A percentile compares a stretch with the other conserved stretches of the same genome.
Conservation (phyloP, 2,329 filamentous ascomycete species). For the Colletotrichum agaves region DNA sequence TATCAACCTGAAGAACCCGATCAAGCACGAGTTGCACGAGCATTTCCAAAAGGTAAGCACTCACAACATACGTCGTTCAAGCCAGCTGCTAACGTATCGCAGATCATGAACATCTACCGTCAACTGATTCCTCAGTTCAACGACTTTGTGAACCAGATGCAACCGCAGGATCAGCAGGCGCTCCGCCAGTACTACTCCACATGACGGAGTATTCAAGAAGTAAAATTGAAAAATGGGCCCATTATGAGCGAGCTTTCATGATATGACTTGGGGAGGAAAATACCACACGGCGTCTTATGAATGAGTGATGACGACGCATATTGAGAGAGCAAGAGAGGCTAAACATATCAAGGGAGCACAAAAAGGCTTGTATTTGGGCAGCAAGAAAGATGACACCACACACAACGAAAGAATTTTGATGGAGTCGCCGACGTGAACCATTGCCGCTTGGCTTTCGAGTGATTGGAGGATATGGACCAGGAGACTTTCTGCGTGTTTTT, state of each 20-base stretch:
- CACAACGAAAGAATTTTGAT: slow-evolving; percentile 24
- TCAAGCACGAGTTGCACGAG: slow-evolving; percentile 73
- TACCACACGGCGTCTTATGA: slow-evolving; percentile 33
- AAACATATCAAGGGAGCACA: slow-evolving; percentile 34
- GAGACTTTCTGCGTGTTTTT: not conserved
- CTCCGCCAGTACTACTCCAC: slow-evolving; percentile 59
- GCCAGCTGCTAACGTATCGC: slow-evolving; percentile 35
- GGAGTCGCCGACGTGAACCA: slow-evolving; percentile 25
- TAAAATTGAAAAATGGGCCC: slow-evolving; percentile 20
- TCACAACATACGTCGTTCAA: slow-evolving; percentile 30
- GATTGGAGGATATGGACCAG: slow-evolving; percentile 7
- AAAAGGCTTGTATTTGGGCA: slow-evolving; percentile 32
- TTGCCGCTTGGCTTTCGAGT: slow-evolving; percentile 19
- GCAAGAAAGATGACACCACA: slow-evolving; percentile 15
- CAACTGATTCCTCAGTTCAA: slow-evolving; percentile 69
- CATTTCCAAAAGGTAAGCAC: slow-evolving; percentile 79
- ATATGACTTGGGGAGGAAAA: slow-evolving; percentile 37
- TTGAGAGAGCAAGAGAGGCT: not conserved
- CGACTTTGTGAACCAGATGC: slow-evolving; percentile 63
- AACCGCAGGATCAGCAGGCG: slow-evolving; percentile 59
- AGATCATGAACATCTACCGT: slow-evolving; percentile 67
- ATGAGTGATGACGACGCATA: slow-evolving; percentile 33
- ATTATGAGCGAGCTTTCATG: slow-evolving; percentile 27
- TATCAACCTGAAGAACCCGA: slow-evolving; percentile 67
- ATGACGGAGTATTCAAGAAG: slow-evolving; percentile 17